A percentile compares a stretch with the other conserved stretches of the same genome.
phyloP scores from a whole-genome alignment of 495 filamentous ascomycete species.

The Penicillium coffeae region DNA sequence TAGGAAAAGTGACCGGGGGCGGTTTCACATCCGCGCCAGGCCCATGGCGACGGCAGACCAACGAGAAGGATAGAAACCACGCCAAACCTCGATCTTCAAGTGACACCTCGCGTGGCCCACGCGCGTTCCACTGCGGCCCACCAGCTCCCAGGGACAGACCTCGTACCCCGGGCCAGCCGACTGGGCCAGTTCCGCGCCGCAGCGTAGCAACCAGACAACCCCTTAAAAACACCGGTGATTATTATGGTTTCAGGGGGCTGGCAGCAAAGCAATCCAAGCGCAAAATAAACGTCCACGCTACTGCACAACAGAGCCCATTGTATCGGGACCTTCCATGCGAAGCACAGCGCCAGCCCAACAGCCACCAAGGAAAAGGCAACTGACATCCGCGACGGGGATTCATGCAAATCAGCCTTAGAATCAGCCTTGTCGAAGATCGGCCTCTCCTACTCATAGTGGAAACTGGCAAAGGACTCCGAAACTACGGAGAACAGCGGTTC shows the following conservation, averaged over 20 bases:
- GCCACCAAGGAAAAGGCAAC: too few relatives aligned
- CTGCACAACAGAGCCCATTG: neutral
- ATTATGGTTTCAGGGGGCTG: too few relatives aligned
- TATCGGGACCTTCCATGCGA: too few relatives aligned
- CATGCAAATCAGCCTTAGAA: neutral
- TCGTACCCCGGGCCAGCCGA: neutral
- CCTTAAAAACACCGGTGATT: neutral
- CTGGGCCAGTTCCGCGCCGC: neutral
- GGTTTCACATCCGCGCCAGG: neutral
- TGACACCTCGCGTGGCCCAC: neutral
- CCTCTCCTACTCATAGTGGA: neutral
- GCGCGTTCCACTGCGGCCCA: constrained; percentile 1
- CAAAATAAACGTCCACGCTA: neutral
- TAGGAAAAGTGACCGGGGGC: neutral
- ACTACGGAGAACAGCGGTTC: too few relatives aligned
- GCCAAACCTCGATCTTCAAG: neutral
- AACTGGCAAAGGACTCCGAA: neutral
- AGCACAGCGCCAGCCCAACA: too few relatives aligned
- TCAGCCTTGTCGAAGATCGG: neutral
- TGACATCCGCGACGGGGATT: too few relatives aligned
- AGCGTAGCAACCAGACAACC: too few relatives aligned
- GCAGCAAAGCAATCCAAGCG: too few relatives aligned
- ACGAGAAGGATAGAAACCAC: neutral
- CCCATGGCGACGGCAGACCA: constrained; percentile 3
- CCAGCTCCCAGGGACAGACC: neutral